phyloP scores from a whole-genome alignment of 148 eudicot species.

The Nepenthes mirabilis region DNA sequence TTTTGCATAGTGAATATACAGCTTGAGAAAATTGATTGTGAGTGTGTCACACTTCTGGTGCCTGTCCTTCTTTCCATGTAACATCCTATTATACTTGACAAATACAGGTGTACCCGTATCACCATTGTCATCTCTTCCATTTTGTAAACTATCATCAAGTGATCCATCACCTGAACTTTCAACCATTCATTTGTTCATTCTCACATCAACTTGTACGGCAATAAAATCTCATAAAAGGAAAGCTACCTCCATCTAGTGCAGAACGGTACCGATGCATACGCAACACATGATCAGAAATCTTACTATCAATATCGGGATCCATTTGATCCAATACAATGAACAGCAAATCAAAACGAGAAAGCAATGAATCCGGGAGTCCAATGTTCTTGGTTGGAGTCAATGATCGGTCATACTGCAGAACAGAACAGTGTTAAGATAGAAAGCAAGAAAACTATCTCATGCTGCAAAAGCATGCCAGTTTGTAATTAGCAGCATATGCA shows the following conservation, averaged over 20 bases:
- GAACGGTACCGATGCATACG: slow-evolving; percentile 95
- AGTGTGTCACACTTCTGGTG: slow-evolving; percentile 63
- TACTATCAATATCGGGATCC: slow-evolving; percentile 94
- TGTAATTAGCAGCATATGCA: slow-evolving; percentile 1
- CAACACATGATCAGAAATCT: slow-evolving; percentile 88
- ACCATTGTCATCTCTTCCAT: slow-evolving; percentile 64
- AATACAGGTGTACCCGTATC: slow-evolving; percentile 56
- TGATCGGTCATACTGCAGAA: slow-evolving; percentile 87
- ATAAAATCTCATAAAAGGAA: background rate
- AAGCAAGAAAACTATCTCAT: background rate
- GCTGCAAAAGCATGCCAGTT: background rate
- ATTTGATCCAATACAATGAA: slow-evolving; percentile 99
- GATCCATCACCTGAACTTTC: slow-evolving; percentile 40
- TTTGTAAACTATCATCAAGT: slow-evolving; percentile 46
- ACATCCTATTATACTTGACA: slow-evolving; percentile 82
- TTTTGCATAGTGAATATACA: slow-evolving; percentile 92
- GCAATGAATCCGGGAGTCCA: slow-evolving; percentile 94
- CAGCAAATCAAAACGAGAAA: slow-evolving; percentile 93
- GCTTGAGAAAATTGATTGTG: slow-evolving; percentile 84
- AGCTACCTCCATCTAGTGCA: slow-evolving; percentile 70
- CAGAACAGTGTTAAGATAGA: slow-evolving; percentile 6
- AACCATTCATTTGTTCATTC: slow-evolving; percentile 5
- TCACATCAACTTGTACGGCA: background rate
- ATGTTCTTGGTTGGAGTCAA: slow-evolving; percentile 97
- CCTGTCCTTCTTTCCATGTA: slow-evolving; percentile 72